A percentile compares a stretch with the other conserved stretches of the same genome.
These are phyloP conservation scores for Paramecium caudatum DNA, from an alignment of 73 alveolate genomes.

Conservation along the genomic window DNA sequence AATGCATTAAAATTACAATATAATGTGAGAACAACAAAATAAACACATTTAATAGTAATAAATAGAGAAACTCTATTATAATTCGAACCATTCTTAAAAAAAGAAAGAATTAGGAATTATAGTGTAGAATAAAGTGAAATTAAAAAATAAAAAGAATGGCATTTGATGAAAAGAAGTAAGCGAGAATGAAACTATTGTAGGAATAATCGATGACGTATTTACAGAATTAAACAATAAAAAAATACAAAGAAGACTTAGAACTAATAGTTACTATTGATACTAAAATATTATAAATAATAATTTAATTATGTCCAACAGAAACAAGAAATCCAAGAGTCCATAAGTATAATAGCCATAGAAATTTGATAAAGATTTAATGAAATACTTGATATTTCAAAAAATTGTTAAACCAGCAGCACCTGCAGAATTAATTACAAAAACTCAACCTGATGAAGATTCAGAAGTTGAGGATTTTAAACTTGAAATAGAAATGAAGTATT, in stretches of 20 bases:
- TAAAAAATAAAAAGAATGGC: background rate
- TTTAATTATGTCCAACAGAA: conserved; percentile 70
- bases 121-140: background rate
- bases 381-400: conserved; percentile 60
- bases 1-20: background rate
- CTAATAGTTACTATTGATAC: background rate
- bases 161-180: background rate
- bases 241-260: background rate
- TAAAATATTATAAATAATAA: background rate
- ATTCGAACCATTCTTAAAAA: background rate
- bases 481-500: conserved; percentile 51
- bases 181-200: background rate
- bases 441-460: conserved; percentile 70
- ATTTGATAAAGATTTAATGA: conserved; percentile 52
- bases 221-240: background rate
- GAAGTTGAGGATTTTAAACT: conserved; percentile 65
- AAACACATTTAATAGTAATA: background rate
- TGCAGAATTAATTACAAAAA: conserved; percentile 56
- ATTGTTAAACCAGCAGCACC: conserved; percentile 48
- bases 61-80: background rate
- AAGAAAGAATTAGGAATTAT: background rate
- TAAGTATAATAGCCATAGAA: background rate
- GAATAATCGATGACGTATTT: background rate
- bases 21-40: background rate
- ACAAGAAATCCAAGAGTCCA: conserved; percentile 63